A percentile compares a stretch with the other conserved stretches of the same genome.
These are phyloP conservation scores for Kwoniella sp. DNA, from an alignment of 768 basidiomycete genomes.

Conservation along the genomic window DNA sequence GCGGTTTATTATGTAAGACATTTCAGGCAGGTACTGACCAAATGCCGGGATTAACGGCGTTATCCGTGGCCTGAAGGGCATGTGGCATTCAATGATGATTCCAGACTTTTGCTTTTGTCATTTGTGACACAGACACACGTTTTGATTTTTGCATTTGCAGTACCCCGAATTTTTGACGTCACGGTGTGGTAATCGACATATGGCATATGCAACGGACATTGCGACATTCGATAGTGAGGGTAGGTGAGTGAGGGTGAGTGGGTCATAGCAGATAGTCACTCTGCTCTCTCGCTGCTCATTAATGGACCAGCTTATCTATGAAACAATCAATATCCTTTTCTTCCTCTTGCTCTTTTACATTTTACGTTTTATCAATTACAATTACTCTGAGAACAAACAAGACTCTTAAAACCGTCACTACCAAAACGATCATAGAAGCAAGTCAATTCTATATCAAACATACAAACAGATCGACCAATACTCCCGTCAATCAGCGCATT, in stretches of 20 bases:
- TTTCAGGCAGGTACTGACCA: background rate
- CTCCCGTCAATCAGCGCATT: no score
- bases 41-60: slow-evolving; percentile 11
- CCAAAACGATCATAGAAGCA: no score
- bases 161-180: slow-evolving; percentile 16
- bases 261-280: slow-evolving; percentile 17
- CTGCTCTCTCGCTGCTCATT: background rate
- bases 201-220: slow-evolving; percentile 2
- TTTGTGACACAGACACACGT: no score
- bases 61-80: background rate
- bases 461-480: no score
- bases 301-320: background rate
- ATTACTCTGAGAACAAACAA: no score
- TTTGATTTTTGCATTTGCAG: no score
- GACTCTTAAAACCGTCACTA: no score
- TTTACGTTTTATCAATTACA: no score
- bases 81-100: slow-evolving; percentile 15
- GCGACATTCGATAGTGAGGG: background rate
- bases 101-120: background rate
- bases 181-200: background rate
- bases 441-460: no score
- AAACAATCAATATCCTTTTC: background rate
- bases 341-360: background rate
- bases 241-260: background rate
- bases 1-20: background rate